Evolutionary conservation across 441 rosid genomes (phyloP).

Genomic region (Adansonia rubrostipa): DNA sequence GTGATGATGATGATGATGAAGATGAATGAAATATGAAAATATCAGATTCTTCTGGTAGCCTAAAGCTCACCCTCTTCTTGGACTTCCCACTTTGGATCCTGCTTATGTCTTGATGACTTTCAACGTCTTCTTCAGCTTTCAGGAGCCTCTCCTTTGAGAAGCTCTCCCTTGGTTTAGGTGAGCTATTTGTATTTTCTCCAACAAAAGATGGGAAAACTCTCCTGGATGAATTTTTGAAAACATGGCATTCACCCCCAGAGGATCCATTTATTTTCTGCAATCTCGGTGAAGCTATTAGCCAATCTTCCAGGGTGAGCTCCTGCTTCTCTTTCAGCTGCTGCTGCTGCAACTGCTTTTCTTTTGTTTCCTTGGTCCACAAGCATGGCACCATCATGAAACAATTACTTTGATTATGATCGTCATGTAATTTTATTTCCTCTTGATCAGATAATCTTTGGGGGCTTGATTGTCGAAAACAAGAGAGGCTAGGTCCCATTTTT

Average conservation of each 20-base stretch:
- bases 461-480: slow-evolving; percentile 28
- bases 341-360: slow-evolving; percentile 7
- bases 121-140: slow-evolving; percentile 24
- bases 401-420: slow-evolving; percentile 13
- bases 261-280: slow-evolving; percentile 12
- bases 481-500: slow-evolving; percentile 31
- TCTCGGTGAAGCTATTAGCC: slow-evolving; percentile 40
- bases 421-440: slow-evolving; percentile 5
- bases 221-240: slow-evolving; percentile 26
- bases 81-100: slow-evolving; percentile 29
- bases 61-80: slow-evolving; percentile 53
- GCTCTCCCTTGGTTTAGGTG: slow-evolving; percentile 20
- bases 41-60: slow-evolving; percentile 46
- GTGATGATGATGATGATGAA: neutral
- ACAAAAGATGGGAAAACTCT: slow-evolving; percentile 33
- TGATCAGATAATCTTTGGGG: slow-evolving; percentile 20
- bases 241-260: slow-evolving; percentile 32
- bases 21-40: slow-evolving; percentile 36
- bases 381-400: slow-evolving; percentile 23
- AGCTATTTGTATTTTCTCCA: slow-evolving; percentile 17
- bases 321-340: neutral
- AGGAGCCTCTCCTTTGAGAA: slow-evolving; percentile 27
- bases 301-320: slow-evolving; percentile 36
- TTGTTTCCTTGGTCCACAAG: slow-evolving; percentile 12
- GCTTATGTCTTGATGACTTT: neutral